These are phyloP conservation scores for Curvularia lunata DNA, from an alignment of 2,329 filamentous ascomycete genomes.

Conservation along the genomic window DNA sequence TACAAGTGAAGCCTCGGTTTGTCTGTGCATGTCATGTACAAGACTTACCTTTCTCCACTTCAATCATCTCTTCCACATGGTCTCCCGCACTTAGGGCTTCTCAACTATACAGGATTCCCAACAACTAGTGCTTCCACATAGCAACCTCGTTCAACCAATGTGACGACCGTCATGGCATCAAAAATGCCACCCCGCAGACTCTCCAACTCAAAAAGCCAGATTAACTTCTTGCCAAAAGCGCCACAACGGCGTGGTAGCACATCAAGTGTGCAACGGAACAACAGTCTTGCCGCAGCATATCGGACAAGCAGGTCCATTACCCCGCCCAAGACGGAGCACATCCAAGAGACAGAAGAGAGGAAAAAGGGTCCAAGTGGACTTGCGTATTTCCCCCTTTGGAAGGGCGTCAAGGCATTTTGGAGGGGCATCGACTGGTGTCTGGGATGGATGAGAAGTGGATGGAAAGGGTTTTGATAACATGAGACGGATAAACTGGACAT, in stretches of 20 bases:
- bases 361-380: neutral
- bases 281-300: constrained; percentile 4
- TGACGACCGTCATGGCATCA: too few species aligned
- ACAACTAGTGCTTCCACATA: neutral
- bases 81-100: neutral
- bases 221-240: constrained; percentile 13
- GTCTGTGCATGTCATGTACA: neutral
- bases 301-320: neutral
- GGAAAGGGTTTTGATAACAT: neutral
- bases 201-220: constrained; percentile 2
- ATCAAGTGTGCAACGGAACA: neutral
- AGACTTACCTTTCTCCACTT: neutral
- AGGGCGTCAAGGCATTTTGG: constrained; percentile 6
- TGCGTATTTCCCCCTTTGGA: constrained; percentile 8
- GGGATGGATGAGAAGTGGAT: neutral
- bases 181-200: constrained; percentile 5
- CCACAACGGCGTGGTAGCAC: constrained; percentile 3
- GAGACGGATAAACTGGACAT: neutral
- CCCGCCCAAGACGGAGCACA: neutral
- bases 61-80: neutral
- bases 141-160: neutral
- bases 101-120: neutral
- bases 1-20: neutral
- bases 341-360: neutral
- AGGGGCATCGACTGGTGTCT: constrained; percentile 8